Evolutionary conservation across 352 stramenopile genomes (phyloP).

Genomic region (Thraustochytrium sp.): DNA sequence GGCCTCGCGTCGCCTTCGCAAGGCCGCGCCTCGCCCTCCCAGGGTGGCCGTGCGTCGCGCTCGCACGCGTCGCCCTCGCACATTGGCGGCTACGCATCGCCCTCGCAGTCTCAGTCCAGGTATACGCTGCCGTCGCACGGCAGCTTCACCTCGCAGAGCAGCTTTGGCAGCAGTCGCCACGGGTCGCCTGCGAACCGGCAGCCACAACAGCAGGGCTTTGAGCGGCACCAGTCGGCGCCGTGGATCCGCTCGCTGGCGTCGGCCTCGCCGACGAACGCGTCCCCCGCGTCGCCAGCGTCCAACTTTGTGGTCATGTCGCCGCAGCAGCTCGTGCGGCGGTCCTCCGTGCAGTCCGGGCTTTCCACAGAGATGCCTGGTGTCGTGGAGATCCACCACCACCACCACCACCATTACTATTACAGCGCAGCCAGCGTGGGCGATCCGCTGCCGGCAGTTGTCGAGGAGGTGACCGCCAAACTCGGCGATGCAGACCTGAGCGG

Average conservation of each 20-base stretch:
- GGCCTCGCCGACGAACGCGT: neutral
- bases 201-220: neutral
- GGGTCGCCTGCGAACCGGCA: neutral
- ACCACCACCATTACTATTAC: conserved; percentile 19
- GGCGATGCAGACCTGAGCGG: too few species aligned
- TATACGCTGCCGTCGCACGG: too few species aligned
- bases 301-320: conserved; percentile 29
- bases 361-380: neutral
- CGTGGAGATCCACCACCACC: conserved; percentile 20
- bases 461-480: too few species aligned
- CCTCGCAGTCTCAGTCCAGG: too few species aligned
- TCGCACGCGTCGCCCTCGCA: too few species aligned
- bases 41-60: too few species aligned
- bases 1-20: too few species aligned
- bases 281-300: neutral
- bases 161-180: too few species aligned
- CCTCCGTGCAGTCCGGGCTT: neutral
- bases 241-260: neutral
- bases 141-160: too few species aligned
- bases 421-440: neutral
- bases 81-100: too few species aligned
- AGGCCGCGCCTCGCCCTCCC: too few species aligned
- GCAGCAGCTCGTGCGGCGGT: neutral
- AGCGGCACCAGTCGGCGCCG: neutral
- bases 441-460: neutral